These are phyloP conservation scores for Xylaria telfairii DNA, from an alignment of 495 filamentous ascomycete species.

Conservation along the genomic window DNA sequence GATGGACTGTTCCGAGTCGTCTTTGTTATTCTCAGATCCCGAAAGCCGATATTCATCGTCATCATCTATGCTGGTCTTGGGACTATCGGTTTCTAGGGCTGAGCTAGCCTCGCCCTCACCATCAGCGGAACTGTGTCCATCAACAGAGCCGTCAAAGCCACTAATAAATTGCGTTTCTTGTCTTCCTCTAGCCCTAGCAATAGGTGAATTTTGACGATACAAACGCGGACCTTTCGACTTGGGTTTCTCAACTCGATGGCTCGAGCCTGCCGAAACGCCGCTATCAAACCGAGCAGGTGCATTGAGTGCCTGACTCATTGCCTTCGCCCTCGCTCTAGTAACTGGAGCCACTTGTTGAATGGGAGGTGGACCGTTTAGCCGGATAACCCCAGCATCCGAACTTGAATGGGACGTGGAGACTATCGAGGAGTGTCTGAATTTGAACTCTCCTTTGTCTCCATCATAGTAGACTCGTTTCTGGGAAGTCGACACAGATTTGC, in stretches of 20 bases:
- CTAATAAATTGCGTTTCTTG: neutral
- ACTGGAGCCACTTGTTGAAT: neutral
- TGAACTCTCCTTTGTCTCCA: neutral
- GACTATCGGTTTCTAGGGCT: neutral
- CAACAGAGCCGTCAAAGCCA: constrained; percentile 6
- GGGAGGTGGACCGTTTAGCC: neutral
- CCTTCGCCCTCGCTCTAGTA: constrained; percentile 6
- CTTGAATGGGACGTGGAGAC: neutral
- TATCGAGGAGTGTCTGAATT: neutral
- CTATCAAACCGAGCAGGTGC: neutral
- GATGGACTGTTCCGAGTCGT: neutral
- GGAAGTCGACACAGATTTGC: neutral
- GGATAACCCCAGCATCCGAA: neutral
- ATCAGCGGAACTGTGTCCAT: neutral
- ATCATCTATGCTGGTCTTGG: neutral
- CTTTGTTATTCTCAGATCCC: constrained; percentile 6
- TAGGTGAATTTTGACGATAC: neutral
- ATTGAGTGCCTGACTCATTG: neutral
- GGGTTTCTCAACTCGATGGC: neutral
- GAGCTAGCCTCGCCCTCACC: neutral
- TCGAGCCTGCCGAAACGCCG: neutral
- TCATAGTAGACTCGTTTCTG: neutral
- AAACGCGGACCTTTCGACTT: neutral
- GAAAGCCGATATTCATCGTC: constrained; percentile 24
- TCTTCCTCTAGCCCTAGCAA: neutral